Conservation (phyloP, 208 protist genomes). For the Porcisia hertigi region DNA sequence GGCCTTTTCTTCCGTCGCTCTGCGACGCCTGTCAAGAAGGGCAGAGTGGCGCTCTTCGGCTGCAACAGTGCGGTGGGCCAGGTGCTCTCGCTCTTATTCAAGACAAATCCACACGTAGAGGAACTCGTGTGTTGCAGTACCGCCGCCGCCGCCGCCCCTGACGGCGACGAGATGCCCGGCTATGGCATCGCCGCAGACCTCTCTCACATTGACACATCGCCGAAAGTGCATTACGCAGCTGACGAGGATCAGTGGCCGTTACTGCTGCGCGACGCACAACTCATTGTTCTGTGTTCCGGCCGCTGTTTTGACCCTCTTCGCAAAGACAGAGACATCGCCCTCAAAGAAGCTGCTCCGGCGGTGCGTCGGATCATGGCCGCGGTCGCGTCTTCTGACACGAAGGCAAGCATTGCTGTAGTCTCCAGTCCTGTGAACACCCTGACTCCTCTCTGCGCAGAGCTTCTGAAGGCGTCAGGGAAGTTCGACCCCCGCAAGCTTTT, state of each 20-base stretch:
- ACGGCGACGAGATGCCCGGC: conserved; percentile 31
- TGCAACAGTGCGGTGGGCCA: conserved; percentile 92
- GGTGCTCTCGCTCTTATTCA: conserved; percentile 92
- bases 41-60: conserved; percentile 92
- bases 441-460: conserved; percentile 92
- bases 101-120: conserved; percentile 74
- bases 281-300: conserved; percentile 91
- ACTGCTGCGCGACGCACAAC: conserved; percentile 69
- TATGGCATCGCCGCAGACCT: conserved; percentile 73
- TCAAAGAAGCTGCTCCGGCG: conserved; percentile 81
- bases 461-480: conserved; percentile 60
- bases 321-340: conserved; percentile 85
- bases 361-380: conserved; percentile 73
- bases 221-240: conserved; percentile 37
- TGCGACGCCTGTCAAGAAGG: conserved; percentile 12
- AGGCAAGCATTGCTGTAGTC: conserved; percentile 84
- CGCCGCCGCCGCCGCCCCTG: too few relatives aligned
- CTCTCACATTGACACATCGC: conserved; percentile 72
- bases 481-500: conserved; percentile 90
- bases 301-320: conserved; percentile 90
- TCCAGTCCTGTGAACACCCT: conserved; percentile 94
- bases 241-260: conserved; percentile 54
- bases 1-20: conserved; percentile 41
- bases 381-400: conserved; percentile 67
- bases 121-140: conserved; percentile 82